Conservation (phyloP, 352 stramenopile genomes). For the Pythium utonaiense region DNA sequence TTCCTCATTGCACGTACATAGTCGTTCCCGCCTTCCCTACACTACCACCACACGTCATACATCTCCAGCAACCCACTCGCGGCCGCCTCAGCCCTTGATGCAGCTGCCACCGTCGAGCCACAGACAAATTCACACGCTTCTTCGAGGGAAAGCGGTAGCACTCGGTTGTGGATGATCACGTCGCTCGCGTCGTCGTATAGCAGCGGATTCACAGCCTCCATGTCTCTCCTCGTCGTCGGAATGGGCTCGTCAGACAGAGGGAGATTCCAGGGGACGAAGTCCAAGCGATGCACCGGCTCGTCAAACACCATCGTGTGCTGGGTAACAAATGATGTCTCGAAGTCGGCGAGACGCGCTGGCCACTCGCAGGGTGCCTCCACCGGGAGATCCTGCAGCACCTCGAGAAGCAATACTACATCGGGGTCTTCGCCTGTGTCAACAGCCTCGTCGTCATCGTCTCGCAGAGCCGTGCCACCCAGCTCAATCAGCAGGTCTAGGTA, state of each 20-base stretch:
- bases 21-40: too few species aligned
- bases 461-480: background rate
- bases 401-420: too few species aligned
- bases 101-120: background rate
- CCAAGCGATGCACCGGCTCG: background rate
- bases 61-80: slow-evolving; percentile 5
- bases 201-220: background rate
- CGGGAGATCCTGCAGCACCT: slow-evolving; percentile 1
- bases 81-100: background rate
- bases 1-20: too few species aligned
- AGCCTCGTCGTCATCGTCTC: background rate
- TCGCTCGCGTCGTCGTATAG: background rate
- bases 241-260: background rate
- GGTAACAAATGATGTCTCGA: background rate
- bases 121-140: background rate
- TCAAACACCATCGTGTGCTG: background rate
- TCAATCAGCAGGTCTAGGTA: background rate
- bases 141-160: background rate
- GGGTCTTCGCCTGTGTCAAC: background rate
- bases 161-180: background rate
- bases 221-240: background rate
- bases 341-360: background rate
- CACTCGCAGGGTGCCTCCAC: background rate
- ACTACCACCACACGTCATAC: slow-evolving; percentile 14
- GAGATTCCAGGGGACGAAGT: background rate